Percentiles rank a stretch among this genome's conserved stretches.
Conservation (phyloP, 495 filamentous ascomycete genomes). For the Staphylotrichum longicolle region DNA sequence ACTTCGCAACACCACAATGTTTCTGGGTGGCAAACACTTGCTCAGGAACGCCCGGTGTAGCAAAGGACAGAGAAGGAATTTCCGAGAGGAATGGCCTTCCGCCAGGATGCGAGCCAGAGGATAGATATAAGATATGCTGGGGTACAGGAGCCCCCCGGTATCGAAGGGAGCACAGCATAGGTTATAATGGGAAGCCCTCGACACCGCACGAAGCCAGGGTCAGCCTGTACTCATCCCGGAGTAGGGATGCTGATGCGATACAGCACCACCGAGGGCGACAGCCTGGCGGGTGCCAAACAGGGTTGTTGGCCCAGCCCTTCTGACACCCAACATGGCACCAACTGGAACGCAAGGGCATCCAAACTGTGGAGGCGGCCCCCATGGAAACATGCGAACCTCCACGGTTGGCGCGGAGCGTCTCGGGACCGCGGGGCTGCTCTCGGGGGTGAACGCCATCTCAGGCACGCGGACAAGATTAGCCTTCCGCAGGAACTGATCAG, state of each 20-base stretch:
- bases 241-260: constrained; percentile 26
- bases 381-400: constrained; percentile 20
- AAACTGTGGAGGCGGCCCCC: constrained; percentile 15
- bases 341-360: constrained; percentile 47
- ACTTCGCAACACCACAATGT: constrained; percentile 7
- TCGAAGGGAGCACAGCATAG: constrained; percentile 24
- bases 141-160: constrained; percentile 12
- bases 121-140: constrained; percentile 36
- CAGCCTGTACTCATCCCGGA: constrained; percentile 15
- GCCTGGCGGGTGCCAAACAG: constrained; percentile 12
- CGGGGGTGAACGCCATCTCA: constrained; percentile 18
- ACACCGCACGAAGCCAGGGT: constrained; percentile 17
- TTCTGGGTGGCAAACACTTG: constrained; percentile 12
- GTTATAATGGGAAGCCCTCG: constrained; percentile 29
- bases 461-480: constrained; percentile 34
- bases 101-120: constrained; percentile 36
- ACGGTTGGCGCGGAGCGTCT: constrained; percentile 15
- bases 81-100: constrained; percentile 36
- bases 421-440: constrained; percentile 16
- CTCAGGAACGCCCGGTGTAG: constrained; percentile 34
- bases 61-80: constrained; percentile 57
- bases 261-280: constrained; percentile 25
- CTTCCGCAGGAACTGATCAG: constrained; percentile 26
- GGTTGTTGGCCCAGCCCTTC: constrained; percentile 17
- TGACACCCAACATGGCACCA: constrained; percentile 18